A percentile compares a stretch with the other conserved stretches of the same genome.
Evolutionary conservation across 1,139 yeast species (phyloP).

Genomic region (Sugiyamaella neomexicana): DNA sequence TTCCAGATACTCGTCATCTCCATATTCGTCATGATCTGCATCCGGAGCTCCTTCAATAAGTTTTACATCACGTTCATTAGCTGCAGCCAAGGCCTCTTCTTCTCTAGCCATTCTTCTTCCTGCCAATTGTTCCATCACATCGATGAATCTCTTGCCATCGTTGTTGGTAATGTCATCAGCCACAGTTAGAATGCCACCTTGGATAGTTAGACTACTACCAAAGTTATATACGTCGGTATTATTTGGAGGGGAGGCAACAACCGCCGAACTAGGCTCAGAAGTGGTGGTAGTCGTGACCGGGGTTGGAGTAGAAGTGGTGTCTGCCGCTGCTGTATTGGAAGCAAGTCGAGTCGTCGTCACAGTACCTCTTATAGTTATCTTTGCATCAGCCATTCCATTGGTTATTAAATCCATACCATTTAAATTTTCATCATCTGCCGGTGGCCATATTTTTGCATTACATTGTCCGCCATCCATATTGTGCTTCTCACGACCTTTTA

Average conservation of each 20-base stretch:
- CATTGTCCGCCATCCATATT: constrained; percentile 14
- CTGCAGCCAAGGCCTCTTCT: constrained; percentile 42
- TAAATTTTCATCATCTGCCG: not conserved
- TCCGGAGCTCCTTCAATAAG: constrained; percentile 39
- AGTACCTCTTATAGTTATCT: constrained; percentile 18
- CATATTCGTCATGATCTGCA: constrained; percentile 42
- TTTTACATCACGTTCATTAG: constrained; percentile 41
- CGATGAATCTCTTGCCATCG: constrained; percentile 72
- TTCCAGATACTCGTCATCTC: constrained; percentile 35
- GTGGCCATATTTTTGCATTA: constrained; percentile 9
- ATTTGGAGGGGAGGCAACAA: not conserved
- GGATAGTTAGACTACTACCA: constrained; percentile 41
- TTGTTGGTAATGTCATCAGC: constrained; percentile 77
- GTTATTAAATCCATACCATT: not conserved
- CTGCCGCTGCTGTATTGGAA: too few species aligned
- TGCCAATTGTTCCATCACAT: constrained; percentile 73
- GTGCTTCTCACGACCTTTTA: constrained; percentile 11
- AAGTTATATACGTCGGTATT: constrained; percentile 37
- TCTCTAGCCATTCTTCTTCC: constrained; percentile 57
- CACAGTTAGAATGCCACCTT: constrained; percentile 54
- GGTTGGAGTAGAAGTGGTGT: constrained; percentile 19
- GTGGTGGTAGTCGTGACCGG: not conserved
- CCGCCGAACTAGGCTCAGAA: not conserved
- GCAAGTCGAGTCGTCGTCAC: too few species aligned
- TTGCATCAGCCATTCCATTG: not conserved